These are phyloP conservation scores for Boletus barrowsii DNA, from an alignment of 768 basidiomycete species.

Conservation along the genomic window DNA sequence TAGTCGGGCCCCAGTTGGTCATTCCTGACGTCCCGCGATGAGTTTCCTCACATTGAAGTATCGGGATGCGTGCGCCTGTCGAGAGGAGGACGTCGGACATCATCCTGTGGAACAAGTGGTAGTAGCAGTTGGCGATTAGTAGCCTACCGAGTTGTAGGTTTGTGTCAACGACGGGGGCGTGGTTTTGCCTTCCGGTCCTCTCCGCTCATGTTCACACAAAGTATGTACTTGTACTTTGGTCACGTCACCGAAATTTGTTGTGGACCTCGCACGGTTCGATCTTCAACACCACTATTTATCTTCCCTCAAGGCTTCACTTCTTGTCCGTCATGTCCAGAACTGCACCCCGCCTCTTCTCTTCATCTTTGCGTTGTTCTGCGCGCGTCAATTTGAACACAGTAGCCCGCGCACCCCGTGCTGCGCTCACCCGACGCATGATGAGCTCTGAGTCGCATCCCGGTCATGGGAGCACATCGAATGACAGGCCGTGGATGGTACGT, in stretches of 20 bases:
- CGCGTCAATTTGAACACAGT: conserved; percentile 6
- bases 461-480: conserved; percentile 18
- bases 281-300: conserved; percentile 15
- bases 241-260: conserved; percentile 29
- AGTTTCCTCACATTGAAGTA: neutral
- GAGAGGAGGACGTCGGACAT: neutral
- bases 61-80: neutral
- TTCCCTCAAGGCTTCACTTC: too few relatives aligned
- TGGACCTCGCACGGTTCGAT: neutral
- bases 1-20: neutral
- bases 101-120: neutral
- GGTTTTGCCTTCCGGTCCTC: conserved; percentile 14
- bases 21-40: neutral
- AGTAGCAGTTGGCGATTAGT: neutral
- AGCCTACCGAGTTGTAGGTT: neutral
- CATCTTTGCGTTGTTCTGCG: conserved; percentile 14
- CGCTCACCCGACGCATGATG: conserved; percentile 23
- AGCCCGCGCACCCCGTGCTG: conserved; percentile 12
- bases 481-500: conserved; percentile 32
- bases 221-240: neutral
- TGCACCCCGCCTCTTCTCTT: conserved; percentile 16
- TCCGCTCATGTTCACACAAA: conserved; percentile 29
- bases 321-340: conserved; percentile 20
- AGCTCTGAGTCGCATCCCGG: conserved; percentile 24
- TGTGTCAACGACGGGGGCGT: neutral